Conservation (phyloP, 306 rosid species). For the Glycine tomentella region DNA sequence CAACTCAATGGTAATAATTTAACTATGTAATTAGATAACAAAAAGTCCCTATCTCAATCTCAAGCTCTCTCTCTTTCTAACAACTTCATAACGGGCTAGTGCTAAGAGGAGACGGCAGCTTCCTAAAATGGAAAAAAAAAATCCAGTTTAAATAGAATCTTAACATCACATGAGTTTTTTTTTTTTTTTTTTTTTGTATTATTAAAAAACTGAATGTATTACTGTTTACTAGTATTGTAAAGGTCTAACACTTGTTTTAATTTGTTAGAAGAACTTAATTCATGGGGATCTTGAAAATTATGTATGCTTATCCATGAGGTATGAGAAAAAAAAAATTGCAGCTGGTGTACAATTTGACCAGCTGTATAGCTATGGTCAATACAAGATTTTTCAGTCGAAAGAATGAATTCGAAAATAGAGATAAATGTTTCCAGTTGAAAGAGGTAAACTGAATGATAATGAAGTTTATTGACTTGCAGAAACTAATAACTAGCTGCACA, state of each 20-base stretch:
- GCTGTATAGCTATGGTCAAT: constrained; percentile 28
- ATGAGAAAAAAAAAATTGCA: constrained; percentile 9
- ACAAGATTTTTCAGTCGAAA: neutral
- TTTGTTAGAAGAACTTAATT: neutral
- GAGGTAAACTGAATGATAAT: constrained; percentile 14
- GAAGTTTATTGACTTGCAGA: constrained; percentile 24
- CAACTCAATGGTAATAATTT: neutral
- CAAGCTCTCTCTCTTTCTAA: neutral
- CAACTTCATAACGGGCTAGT: neutral
- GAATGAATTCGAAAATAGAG: neutral
- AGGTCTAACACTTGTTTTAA: neutral
- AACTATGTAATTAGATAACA: neutral
- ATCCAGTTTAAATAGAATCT: neutral
- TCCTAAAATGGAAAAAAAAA: neutral
- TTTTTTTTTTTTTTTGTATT: neutral
- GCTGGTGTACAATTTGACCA: constrained; percentile 21
- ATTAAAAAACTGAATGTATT: neutral
- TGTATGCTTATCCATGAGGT: neutral
- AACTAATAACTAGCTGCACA: constrained; percentile 34
- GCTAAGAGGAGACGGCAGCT: neutral
- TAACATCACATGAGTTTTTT: neutral
- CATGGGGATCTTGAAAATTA: neutral
- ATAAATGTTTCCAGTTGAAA: neutral
- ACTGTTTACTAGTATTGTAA: neutral
- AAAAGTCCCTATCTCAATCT: neutral